Evolutionary conservation across 2,329 filamentous ascomycete species (phyloP).

Genomic region (Calonectria ilicicola): DNA sequence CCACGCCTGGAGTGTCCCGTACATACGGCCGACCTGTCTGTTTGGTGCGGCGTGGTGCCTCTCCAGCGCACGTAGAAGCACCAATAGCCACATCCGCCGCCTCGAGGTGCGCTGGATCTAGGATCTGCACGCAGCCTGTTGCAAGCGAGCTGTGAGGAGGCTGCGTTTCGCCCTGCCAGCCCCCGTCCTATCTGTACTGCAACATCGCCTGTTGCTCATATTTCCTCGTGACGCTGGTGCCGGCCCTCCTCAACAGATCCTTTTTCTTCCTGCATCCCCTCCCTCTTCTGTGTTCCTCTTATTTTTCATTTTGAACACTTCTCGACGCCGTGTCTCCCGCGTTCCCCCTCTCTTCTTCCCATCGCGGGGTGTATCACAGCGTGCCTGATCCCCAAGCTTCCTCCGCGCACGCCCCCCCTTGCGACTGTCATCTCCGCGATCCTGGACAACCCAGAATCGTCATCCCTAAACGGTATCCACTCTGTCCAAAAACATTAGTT

Average conservation of each 20-base stretch:
- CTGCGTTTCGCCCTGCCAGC: not conserved
- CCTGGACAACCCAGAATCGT: conserved; percentile 30
- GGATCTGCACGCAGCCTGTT: conserved; percentile 1
- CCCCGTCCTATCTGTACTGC: not conserved
- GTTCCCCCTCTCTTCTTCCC: not conserved
- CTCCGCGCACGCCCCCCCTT: not conserved
- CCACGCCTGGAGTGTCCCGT: conserved; percentile 25
- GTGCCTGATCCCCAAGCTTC: not conserved
- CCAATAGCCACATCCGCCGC: not conserved
- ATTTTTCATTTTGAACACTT: not conserved
- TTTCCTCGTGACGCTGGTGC: not conserved
- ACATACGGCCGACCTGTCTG: not conserved
- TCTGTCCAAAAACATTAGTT: conserved; percentile 40
- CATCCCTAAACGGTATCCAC: conserved; percentile 20
- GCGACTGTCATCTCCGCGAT: conserved; percentile 20
- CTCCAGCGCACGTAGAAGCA: conserved; percentile 3
- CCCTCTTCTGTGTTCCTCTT: not conserved
- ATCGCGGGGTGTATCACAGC: not conserved
- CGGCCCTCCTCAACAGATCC: not conserved
- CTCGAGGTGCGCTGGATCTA: not conserved
- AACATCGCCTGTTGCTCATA: conserved; percentile 11
- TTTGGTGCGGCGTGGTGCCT: not conserved
- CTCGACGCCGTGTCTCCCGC: not conserved
- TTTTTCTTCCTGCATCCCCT: not conserved
- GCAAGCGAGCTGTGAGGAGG: conserved; percentile 1